Conservation (phyloP, 306 rosid species). For the barrel medic (Medicago truncatula) region DNA sequence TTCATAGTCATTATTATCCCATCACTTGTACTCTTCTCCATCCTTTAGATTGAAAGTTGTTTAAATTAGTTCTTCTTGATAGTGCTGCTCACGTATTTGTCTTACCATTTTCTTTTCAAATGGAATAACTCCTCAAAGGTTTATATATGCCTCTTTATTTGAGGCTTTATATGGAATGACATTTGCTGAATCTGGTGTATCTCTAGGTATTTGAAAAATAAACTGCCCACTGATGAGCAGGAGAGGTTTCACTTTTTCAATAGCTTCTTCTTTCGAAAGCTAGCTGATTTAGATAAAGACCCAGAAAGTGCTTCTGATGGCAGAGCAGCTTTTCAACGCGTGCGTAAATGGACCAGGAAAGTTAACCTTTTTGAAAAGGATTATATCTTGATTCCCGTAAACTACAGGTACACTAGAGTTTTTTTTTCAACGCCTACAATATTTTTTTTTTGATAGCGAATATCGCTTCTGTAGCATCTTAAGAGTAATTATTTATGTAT, state of each 20-base stretch:
- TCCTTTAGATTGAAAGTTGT: constrained; percentile 15
- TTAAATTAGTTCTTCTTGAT: constrained; percentile 5
- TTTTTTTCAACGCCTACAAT: too few species aligned
- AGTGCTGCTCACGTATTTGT: constrained; percentile 1
- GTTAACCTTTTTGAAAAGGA: constrained; percentile 69
- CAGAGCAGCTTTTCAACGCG: constrained; percentile 67
- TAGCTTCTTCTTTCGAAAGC: constrained; percentile 82
- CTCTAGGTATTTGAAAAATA: constrained; percentile 63
- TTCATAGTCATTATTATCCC: constrained; percentile 7
- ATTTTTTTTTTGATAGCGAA: too few species aligned
- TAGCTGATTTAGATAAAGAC: constrained; percentile 76
- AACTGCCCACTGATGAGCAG: constrained; percentile 51
- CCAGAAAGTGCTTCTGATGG: constrained; percentile 65
- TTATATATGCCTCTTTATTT: constrained; percentile 23
- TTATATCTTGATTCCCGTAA: constrained; percentile 70
- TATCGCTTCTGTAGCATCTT: constrained; percentile 35
- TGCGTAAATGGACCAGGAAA: constrained; percentile 78
- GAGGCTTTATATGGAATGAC: constrained; percentile 29
- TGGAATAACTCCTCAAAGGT: constrained; percentile 16
- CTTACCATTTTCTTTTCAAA: neutral
- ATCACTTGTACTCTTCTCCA: constrained; percentile 7
- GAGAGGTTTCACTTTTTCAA: constrained; percentile 71
- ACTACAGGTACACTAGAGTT: too few species aligned
- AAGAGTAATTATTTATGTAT: constrained; percentile 29
- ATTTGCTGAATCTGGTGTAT: constrained; percentile 41